Conservation (phyloP, 2,329 filamentous ascomycete species). For the Amesomyces nigricolor region DNA sequence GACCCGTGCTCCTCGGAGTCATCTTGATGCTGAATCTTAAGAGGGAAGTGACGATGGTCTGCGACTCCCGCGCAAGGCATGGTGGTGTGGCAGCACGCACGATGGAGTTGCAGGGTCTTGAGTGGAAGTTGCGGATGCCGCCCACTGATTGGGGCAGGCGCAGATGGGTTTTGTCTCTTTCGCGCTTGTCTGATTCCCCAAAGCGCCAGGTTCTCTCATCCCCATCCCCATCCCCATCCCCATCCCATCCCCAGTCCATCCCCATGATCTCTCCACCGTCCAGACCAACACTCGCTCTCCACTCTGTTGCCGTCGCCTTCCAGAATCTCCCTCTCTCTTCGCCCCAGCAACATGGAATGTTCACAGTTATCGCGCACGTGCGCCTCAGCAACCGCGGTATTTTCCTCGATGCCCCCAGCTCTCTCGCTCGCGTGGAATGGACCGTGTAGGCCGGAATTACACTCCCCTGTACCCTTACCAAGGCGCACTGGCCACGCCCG, state of each 20-base stretch:
- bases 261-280: not conserved
- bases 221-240: not conserved
- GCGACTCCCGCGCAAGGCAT: no score
- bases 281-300: not conserved
- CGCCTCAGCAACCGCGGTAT: no score
- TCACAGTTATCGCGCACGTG: not conserved
- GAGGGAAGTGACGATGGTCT: no score
- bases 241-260: not conserved
- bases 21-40: no score
- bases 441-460: not conserved
- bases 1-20: no score
- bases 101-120: no score
- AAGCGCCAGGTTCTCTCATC: slow-evolving; percentile 9
- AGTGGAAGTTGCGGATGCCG: no score
- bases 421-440: not conserved
- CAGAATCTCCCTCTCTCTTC: not conserved
- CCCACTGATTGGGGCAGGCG: not conserved
- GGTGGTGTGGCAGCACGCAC: no score
- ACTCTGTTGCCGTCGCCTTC: not conserved
- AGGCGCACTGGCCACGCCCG: slow-evolving; percentile 6
- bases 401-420: no score
- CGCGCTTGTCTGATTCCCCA: not conserved
- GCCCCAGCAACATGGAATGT: not conserved
- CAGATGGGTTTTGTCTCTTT: not conserved
- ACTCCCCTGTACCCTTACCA: not conserved